phyloP scores from a whole-genome alignment of 1,284 basidiomycete species.

The Limonomyces culmigenus region DNA sequence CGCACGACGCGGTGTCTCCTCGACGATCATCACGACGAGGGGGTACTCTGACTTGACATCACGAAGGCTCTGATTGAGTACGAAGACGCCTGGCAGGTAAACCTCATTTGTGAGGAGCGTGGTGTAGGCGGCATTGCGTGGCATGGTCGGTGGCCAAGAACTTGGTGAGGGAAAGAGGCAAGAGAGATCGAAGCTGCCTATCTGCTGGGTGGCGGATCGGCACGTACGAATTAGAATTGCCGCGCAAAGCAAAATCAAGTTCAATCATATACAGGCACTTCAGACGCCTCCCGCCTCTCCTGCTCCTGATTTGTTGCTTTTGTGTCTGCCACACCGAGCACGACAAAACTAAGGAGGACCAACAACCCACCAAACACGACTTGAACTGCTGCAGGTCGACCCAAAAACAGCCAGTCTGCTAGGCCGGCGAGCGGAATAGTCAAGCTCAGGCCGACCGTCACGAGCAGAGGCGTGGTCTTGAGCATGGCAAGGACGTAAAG shows the following conservation, averaged over 20 bases:
- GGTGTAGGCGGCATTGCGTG: constrained; percentile 29
- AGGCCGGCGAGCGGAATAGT: constrained; percentile 84
- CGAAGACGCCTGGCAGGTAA: constrained; percentile 66
- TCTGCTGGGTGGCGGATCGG: background rate
- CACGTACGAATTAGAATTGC: no score
- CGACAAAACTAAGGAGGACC: constrained; percentile 50
- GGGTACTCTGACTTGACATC: constrained; percentile 56
- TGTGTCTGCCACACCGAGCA: constrained; percentile 31
- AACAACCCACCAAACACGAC: constrained; percentile 52
- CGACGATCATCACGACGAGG: constrained; percentile 71
- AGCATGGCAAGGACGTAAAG: constrained; percentile 88
- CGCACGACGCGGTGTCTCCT: constrained; percentile 11
- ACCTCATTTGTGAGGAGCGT: constrained; percentile 46
- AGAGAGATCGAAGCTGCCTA: background rate
- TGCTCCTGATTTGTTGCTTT: no score
- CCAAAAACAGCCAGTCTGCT: constrained; percentile 53
- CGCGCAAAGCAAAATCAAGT: no score
- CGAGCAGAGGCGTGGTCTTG: constrained; percentile 88
- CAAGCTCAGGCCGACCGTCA: constrained; percentile 87
- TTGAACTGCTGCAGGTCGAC: constrained; percentile 32
- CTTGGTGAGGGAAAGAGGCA: constrained; percentile 2
- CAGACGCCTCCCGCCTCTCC: no score
- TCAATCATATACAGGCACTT: no score
- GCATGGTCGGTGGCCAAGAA: constrained; percentile 14
- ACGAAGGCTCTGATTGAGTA: constrained; percentile 52